A percentile compares a stretch with the other conserved stretches of the same genome.
Conservation (phyloP, 2,329 filamentous ascomycete genomes). For the Parastagonospora avenae region DNA sequence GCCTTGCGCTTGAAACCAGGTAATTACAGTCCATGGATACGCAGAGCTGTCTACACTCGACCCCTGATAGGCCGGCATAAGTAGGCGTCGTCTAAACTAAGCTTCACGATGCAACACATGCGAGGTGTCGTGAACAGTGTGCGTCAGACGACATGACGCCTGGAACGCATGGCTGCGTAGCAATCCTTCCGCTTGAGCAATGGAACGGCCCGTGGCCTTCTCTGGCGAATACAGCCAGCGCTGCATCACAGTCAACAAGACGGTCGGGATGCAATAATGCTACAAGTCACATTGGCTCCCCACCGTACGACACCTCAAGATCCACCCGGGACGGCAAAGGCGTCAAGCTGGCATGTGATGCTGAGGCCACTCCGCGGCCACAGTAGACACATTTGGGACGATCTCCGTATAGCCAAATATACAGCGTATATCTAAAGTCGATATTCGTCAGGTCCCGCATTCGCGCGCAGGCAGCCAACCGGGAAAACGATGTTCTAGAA, state of each 20-base stretch:
- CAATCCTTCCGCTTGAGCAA: conserved; percentile 32
- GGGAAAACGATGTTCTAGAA: conserved; percentile 35
- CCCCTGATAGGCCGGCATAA: conserved; percentile 33
- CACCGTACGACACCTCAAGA: neutral
- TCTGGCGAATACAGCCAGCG: conserved; percentile 11
- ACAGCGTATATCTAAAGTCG: conserved; percentile 33
- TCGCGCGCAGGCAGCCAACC: conserved; percentile 25
- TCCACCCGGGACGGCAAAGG: conserved; percentile 1
- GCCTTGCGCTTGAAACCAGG: conserved; percentile 25
- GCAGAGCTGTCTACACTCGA: conserved; percentile 20
- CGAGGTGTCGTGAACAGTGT: conserved; percentile 19
- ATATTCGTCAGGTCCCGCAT: conserved; percentile 37
- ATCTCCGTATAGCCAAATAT: conserved; percentile 45
- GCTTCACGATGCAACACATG: conserved; percentile 24
- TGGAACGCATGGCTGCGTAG: conserved; percentile 15
- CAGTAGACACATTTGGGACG: conserved; percentile 27
- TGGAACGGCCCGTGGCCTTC: conserved; percentile 36
- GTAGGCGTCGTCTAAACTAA: conserved; percentile 20
- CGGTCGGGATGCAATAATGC: too few relatives aligned
- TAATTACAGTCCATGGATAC: conserved; percentile 15
- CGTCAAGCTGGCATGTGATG: conserved; percentile 37
- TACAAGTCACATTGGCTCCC: neutral
- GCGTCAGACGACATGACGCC: conserved; percentile 21
- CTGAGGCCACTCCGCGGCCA: conserved; percentile 24
- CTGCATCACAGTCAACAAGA: neutral